phyloP scores from a whole-genome alignment of 2,329 filamentous ascomycete genomes.

The Colletotrichum graminicola region DNA sequence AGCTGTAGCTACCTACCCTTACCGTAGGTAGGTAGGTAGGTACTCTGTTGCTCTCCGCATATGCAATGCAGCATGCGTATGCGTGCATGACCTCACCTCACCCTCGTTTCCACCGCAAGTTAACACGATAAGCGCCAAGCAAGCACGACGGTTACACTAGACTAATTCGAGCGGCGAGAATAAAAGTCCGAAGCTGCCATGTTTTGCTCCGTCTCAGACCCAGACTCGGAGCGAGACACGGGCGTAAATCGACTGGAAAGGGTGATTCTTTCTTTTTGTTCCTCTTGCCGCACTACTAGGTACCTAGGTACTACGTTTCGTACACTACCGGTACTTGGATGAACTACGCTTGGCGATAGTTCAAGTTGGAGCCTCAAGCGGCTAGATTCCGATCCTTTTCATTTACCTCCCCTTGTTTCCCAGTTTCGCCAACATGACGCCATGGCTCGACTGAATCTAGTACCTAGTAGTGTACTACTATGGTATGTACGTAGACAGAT shows the following conservation, averaged over 20 bases:
- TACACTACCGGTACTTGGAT: not conserved
- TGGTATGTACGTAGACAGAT: not conserved
- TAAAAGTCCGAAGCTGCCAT: slow-evolving; percentile 16
- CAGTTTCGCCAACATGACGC: slow-evolving; percentile 1
- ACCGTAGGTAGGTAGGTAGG: too few relatives aligned
- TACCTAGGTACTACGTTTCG: too few relatives aligned
- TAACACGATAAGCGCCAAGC: slow-evolving; percentile 12
- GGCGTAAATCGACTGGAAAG: not conserved
- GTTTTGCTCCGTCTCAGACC: not conserved
- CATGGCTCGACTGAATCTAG: not conserved
- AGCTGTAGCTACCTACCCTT: too few relatives aligned
- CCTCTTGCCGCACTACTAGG: not conserved
- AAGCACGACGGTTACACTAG: slow-evolving; percentile 7
- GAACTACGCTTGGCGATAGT: not conserved
- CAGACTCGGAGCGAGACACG: not conserved
- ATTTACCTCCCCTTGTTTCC: too few relatives aligned
- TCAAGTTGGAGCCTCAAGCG: not conserved
- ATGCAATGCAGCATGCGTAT: slow-evolving; percentile 5
- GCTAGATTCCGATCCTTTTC: not conserved
- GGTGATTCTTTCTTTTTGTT: not conserved
- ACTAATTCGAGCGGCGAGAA: not conserved
- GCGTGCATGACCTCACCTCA: slow-evolving; percentile 3
- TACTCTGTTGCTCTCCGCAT: not conserved
- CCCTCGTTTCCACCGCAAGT: not conserved
- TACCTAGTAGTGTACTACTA: too few relatives aligned